Evolutionary conservation across 257 asterid species (phyloP), one percentile per base, ranked within the genome.

Genomic region (Mentha longifolia): DNA sequence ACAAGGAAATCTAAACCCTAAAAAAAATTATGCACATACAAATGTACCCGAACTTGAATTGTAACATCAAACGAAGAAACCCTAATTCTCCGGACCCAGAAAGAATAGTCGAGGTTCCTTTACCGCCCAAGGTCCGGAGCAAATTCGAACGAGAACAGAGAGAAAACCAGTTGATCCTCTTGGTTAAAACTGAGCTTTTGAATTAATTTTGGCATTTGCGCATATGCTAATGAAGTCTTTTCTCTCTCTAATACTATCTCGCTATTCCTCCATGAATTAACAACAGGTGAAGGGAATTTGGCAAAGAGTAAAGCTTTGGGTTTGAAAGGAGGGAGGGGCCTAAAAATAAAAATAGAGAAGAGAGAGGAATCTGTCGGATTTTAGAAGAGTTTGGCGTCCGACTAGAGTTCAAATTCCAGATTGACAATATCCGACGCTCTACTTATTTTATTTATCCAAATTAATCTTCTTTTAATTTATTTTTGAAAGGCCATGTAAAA

Each of bases 51-150:
- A 77, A 69, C 82, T 75, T 68, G 65, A 75, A 56, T 54, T 56
- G 52, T 6, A 56, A 62, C 67, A 64, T 7, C 52, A 19, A 45
- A 31, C 3, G 61, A 62, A 58, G 60, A 76, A 79, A 71, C 81
- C 88, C 84, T 75, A 79, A 85, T 71, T 79, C 95, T 78, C 78
- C 81, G 78, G 79, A 83, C 81, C 86, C 75, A 73, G 77, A 72
- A 54, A 46, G 22, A 54, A 78, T 63, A 70, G 35, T 76, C 55
- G 81, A 81, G 81, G 82, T 56, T 74, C 69, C 60, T 56, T 62
- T 28, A 65, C 78, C 76, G 77, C 80, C 82, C 79, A 64, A 71
- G 73, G 81, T 74, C 74, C 82, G 41, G 81, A 75, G 62, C 65
- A 67, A 66, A 65, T 61, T 67, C 56, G 41, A 84, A 59, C 67